Percentiles rank a stretch among this genome's conserved stretches.
These are phyloP conservation scores for Murraya paniculata DNA, from an alignment of 345 rosid genomes.

Conservation along the genomic window DNA sequence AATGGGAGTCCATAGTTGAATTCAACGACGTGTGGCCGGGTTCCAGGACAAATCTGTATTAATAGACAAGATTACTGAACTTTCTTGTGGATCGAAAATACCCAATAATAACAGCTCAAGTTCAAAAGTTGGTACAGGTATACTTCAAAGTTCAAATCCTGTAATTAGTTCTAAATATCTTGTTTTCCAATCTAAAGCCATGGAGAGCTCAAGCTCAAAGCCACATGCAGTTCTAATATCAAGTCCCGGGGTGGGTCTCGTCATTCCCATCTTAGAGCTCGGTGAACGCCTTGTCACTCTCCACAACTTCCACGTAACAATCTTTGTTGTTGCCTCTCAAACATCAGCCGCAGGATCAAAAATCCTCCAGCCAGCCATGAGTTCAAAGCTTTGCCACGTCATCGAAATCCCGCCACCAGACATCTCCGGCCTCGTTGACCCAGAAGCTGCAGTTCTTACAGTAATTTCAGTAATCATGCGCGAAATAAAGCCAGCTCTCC, in stretches of 20 bases:
- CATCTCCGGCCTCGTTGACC: conserved; percentile 28
- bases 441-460: conserved; percentile 25
- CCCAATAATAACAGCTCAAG: too few relatives aligned
- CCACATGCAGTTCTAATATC: conserved; percentile 44
- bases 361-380: conserved; percentile 16
- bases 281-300: conserved; percentile 38
- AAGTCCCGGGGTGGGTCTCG: conserved; percentile 62
- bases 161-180: too few relatives aligned
- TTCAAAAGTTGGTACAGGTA: too few relatives aligned
- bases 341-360: conserved; percentile 26
- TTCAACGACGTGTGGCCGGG: too few relatives aligned
- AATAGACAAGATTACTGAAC: too few relatives aligned
- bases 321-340: conserved; percentile 29
- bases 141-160: too few relatives aligned
- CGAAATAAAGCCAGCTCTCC: conserved; percentile 29
- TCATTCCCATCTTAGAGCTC: conserved; percentile 58
- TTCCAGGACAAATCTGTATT: too few relatives aligned
- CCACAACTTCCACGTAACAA: conserved; percentile 38
- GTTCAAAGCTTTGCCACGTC: conserved; percentile 22
- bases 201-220: conserved; percentile 5
- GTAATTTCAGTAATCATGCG: conserved; percentile 36
- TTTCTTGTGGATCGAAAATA: too few relatives aligned
- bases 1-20: too few relatives aligned
- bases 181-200: neutral
- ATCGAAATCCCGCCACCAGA: conserved; percentile 33